Base-by-base conservation (phyloP, 768 basidiomycete species). In the Boletus sensibilis region DNA sequence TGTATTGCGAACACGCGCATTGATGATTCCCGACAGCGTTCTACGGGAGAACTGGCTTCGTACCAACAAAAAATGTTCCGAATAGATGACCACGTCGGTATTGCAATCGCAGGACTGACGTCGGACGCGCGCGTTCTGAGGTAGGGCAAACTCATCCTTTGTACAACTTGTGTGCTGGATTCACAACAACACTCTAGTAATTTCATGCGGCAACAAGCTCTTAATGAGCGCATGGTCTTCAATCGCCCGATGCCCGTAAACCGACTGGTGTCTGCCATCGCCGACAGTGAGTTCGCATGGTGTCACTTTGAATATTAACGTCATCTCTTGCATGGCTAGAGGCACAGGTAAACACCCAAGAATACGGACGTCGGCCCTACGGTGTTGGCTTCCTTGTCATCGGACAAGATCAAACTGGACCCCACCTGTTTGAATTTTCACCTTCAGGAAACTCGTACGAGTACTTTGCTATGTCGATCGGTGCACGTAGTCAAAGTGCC, bases 21-120 rank as follows among this genome's bases (percentile, higher is more conserved):
- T 65, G 45, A 62, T 34, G 37, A 58, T 40, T 18, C 20, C 40
- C 16, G 42, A n/a, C 48, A 99, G 97, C 85, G 96, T 73, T 98
- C 97, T 29, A 95, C 94, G 14, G 97, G 97, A 57, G 96, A 98
- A 73, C 82, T 99, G 50, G 95, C 97, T 16, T 93, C 92, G n/a
- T 98, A 98, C 80, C 97, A 99, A 72, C 95, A 98, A 78, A 98
- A 99, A 82, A 91, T 98, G 88, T 97, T 96, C 74, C 83, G 94
- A 68, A 96, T 99, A 86, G 97, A 99, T 69, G 94, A 98, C 74
- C 97, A 99, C 76, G 87, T 97, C 64, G 97, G 97, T n/a, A 94
- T 99, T 67, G 96, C 95, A 47, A 98, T 99, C 71, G 97, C 97
- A 49, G 97, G 97, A n/a, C 78, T 99, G 59, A 99, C 97, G 10